A percentile compares a stretch with the other conserved stretches of the same genome.
phyloP scores from a whole-genome alignment of 306 rosid species.

The Comarum palustre region DNA sequence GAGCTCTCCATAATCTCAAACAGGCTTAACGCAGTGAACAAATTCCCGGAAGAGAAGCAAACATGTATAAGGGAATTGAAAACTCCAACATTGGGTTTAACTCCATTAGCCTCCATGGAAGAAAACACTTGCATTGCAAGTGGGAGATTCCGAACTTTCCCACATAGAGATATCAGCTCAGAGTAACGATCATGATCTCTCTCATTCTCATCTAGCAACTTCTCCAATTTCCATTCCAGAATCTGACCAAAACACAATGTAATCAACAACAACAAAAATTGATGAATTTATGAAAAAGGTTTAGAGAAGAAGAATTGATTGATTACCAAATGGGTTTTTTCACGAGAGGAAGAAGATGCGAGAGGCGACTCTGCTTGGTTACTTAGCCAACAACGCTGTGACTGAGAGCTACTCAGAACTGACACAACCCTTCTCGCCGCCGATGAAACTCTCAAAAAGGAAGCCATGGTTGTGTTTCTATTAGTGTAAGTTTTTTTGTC shows the following conservation, averaged over 20 bases:
- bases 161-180: slow-evolving; percentile 54
- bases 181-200: slow-evolving; percentile 38
- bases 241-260: slow-evolving; percentile 39
- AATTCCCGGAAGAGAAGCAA: slow-evolving; percentile 54
- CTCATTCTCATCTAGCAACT: slow-evolving; percentile 44
- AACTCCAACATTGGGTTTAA: slow-evolving; percentile 43
- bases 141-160: slow-evolving; percentile 36
- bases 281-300: neutral
- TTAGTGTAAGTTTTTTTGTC: no score
- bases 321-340: slow-evolving; percentile 52
- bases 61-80: slow-evolving; percentile 60
- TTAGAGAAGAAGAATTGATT: neutral
- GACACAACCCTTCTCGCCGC: slow-evolving; percentile 14
- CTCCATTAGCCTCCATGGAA: slow-evolving; percentile 60
- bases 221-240: slow-evolving; percentile 75
- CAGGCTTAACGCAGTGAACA: slow-evolving; percentile 48
- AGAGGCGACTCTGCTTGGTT: slow-evolving; percentile 30
- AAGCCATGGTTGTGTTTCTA: slow-evolving; percentile 30
- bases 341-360: slow-evolving; percentile 36
- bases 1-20: slow-evolving; percentile 67
- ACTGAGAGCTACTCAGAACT: neutral
- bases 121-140: slow-evolving; percentile 55
- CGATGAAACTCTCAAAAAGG: slow-evolving; percentile 32
- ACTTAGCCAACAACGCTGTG: slow-evolving; percentile 22
- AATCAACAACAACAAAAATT: neutral